A percentile compares a stretch with the other conserved stretches of the same genome.
Conservation (phyloP, 257 asterid species). For the Gardenia jasminoides region DNA sequence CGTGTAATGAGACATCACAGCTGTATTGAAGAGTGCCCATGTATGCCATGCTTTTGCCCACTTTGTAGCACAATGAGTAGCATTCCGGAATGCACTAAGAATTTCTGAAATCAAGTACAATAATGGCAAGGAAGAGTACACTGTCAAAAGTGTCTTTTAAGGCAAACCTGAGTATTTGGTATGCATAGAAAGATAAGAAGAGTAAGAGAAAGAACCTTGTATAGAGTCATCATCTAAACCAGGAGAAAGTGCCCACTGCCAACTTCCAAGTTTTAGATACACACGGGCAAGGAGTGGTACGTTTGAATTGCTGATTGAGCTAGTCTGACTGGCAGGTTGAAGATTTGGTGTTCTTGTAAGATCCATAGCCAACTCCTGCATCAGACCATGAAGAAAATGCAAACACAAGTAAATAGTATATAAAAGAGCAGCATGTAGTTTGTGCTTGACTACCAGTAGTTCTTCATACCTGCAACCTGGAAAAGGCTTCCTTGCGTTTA, state of each 20-base stretch:
- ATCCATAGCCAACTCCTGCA: slow-evolving; percentile 87
- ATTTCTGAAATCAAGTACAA: slow-evolving; percentile 55
- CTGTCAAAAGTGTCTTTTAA: neutral
- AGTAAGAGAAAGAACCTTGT: slow-evolving; percentile 50
- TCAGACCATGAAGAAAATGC: slow-evolving; percentile 14
- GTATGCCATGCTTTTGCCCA: slow-evolving; percentile 99
- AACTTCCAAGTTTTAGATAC: slow-evolving; percentile 75
- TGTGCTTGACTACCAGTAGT: slow-evolving; percentile 12
- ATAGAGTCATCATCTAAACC: slow-evolving; percentile 87
- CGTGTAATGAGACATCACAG: slow-evolving; percentile 97
- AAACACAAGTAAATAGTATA: slow-evolving; percentile 6
- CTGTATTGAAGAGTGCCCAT: slow-evolving; percentile 98
- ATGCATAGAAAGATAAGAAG: neutral
- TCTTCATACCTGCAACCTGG: slow-evolving; percentile 72
- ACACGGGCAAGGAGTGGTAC: slow-evolving; percentile 88
- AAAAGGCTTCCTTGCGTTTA: slow-evolving; percentile 82
- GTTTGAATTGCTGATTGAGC: slow-evolving; percentile 52
- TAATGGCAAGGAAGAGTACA: neutral
- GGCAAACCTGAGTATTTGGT: neutral
- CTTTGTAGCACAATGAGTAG: slow-evolving; percentile 80
- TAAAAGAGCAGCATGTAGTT: neutral
- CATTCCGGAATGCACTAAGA: slow-evolving; percentile 76
- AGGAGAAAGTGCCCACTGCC: slow-evolving; percentile 97
- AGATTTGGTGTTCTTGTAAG: slow-evolving; percentile 61
- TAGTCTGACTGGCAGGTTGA: slow-evolving; percentile 61